Conservation (phyloP, 2,329 filamentous ascomycete species). For the Penicillium palitans region DNA sequence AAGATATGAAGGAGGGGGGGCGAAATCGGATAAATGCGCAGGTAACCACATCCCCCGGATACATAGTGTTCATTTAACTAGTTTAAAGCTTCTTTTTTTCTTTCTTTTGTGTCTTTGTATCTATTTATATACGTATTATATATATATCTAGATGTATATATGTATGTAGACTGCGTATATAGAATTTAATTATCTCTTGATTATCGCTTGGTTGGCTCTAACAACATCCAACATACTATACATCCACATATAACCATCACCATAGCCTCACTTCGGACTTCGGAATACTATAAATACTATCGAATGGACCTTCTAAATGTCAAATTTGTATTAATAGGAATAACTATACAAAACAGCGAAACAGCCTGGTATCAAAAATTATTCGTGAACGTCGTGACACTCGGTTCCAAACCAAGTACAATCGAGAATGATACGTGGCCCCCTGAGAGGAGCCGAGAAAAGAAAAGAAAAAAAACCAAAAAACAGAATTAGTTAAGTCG, state of each 20-base stretch:
- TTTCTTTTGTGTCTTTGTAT: background rate
- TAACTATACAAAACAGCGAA: background rate
- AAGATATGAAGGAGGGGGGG: slow-evolving; percentile 19
- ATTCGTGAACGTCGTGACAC: slow-evolving; percentile 23
- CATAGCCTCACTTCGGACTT: background rate
- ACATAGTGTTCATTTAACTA: background rate
- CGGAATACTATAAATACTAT: background rate
- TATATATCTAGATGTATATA: too few relatives aligned
- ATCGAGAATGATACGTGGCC: background rate
- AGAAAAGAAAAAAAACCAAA: background rate
- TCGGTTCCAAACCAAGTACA: slow-evolving; percentile 21
- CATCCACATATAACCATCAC: background rate
- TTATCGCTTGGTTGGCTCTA: background rate
- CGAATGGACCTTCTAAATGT: background rate
- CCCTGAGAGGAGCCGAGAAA: background rate
- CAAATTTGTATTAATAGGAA: slow-evolving; percentile 2
- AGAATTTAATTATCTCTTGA: background rate
- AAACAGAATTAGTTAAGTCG: background rate
- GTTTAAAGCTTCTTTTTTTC: slow-evolving; percentile 3
- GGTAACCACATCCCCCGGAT: background rate
- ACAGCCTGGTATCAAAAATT: slow-evolving; percentile 10
- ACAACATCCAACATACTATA: background rate
- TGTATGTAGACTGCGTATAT: too few relatives aligned
- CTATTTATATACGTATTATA: too few relatives aligned
- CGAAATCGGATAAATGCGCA: slow-evolving; percentile 16